Evolutionary conservation across 2,329 filamentous ascomycete species (phyloP).

Genomic region (Pseudogymnoascus sp.): DNA sequence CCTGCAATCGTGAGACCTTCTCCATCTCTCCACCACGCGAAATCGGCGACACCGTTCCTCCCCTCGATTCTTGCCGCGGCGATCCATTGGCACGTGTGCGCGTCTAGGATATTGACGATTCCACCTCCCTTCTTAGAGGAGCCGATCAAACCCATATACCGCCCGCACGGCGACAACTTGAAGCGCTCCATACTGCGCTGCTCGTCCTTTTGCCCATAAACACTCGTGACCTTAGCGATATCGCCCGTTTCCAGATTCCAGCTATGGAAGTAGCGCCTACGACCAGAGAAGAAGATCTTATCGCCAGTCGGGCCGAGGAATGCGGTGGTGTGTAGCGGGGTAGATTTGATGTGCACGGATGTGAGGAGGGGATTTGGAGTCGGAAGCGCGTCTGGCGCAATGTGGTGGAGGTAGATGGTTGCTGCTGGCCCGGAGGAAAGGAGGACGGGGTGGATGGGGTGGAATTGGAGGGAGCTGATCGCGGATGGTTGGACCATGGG

Average conservation of each 20-base stretch:
- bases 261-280: constrained; percentile 85
- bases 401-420: constrained; percentile 82
- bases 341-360: constrained; percentile 77
- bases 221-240: constrained; percentile 73
- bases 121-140: constrained; percentile 80
- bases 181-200: constrained; percentile 90
- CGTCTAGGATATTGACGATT: constrained; percentile 77
- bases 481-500: constrained; percentile 70
- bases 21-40: constrained; percentile 86
- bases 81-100: constrained; percentile 79
- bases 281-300: constrained; percentile 81
- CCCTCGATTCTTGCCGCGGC: constrained; percentile 76
- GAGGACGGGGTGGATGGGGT: constrained; percentile 80
- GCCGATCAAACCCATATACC: constrained; percentile 77
- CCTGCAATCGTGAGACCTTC: constrained; percentile 76
- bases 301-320: constrained; percentile 70
- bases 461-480: constrained; percentile 80
- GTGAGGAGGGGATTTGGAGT: constrained; percentile 85
- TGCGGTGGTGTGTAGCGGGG: constrained; percentile 75
- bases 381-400: constrained; percentile 67
- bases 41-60: constrained; percentile 78
- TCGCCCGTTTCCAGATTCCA: constrained; percentile 82
- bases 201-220: constrained; percentile 71
- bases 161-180: constrained; percentile 77
- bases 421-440: constrained; percentile 83